Evolutionary conservation across 805 yeast species (phyloP), one percentile per base, ranked within the genome.

Genomic region (Cyberlindnera misumaiensis): DNA sequence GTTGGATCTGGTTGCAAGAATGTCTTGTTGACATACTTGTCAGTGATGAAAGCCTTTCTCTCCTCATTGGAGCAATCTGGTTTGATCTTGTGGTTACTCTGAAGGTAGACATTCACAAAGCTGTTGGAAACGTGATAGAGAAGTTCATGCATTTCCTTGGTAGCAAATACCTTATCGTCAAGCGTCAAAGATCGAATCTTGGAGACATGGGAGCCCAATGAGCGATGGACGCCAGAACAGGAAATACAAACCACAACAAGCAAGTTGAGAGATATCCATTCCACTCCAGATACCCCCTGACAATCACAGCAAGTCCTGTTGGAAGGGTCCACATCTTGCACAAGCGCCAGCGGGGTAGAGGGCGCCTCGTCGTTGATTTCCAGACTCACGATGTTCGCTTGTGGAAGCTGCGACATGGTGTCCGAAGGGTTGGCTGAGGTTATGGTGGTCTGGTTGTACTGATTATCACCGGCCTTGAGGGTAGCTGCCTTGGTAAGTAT

Each of bases 181-280:
- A 85, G 63, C n/a, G 75, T 80, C 38, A 89, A 64, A 1, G 95
- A 85, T 45, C 85, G 69, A 4, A 89, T 75, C 54, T 83, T 86
- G 6, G 93, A 75, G 4, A 87, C 70, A 46, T 83, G 88, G 0
- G 95, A 70, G 0, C 97, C 96, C 55, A 90, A 59, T 15, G 86
- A 79, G 39, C 96, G 67, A 58, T 89, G 97, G n/a, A 80, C 78
- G 0, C 95, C 88, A 0, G 96, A 79, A 52, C 97, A 89, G 36
- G 80, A 77, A 32, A 86, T 80, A 59, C 97, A 89, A 18, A 90
- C 65, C 3, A 81, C 75, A 22, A 78, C 77, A 39, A 87, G 60
- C 30, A 81, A 59, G 51, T 83, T 88, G 42, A 86, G 67, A 0
- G 96, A 84, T 4, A 90, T 72, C 96, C 96, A 89, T 48, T 88